Base-by-base conservation (phyloP, 805 yeast genomes). In the Cyberlindnera mrakii region DNA sequence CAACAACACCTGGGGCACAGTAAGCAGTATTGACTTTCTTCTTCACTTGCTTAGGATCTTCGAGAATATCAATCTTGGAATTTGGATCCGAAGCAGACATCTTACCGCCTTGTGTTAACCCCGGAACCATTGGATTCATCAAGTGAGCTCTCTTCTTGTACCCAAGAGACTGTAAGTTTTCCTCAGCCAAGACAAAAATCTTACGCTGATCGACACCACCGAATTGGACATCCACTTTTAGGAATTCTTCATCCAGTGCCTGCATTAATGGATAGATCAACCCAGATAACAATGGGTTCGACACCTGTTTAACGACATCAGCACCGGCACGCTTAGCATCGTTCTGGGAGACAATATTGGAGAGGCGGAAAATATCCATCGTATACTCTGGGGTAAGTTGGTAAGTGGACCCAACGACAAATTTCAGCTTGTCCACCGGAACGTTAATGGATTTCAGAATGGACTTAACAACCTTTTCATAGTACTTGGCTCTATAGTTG, bases 191-290 rank as follows among this genome's bases (percentile, higher is more conserved):
- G 23, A 89, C 97, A 55, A 93, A 93, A 59, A 93, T 93, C 71
- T 93, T 93, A 69, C 99, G 82, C 72, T 93, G 99, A 66, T 93
- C 99, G 43, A 93, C 96, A 65, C 99, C 99, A 53, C 99, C 99
- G 59, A 93, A 93, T 70, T 93, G 99, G 19, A 78, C 96, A 65
- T 93, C 99, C 33, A 78, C 88, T 27, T 73, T 84, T 59, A 93
- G 76, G 64, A 82, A 82, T 60, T 93, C 83, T 67, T 93, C 99
- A 65, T 93, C 99, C 46, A 93, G 74, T 6, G 97, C 97, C 71
- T 93, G 99, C 99, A 93, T 93, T 61, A 95, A 77, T 43, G 99
- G 99, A 67, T 93, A 93, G 54, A 93, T 88, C 63, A 93, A 77
- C 8, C 99, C 99, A 33, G 91, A 80, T 46, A 93, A 76, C 53